Conservation (phyloP, 352 stramenopile genomes). For the Phytophthora aleatoria region DNA sequence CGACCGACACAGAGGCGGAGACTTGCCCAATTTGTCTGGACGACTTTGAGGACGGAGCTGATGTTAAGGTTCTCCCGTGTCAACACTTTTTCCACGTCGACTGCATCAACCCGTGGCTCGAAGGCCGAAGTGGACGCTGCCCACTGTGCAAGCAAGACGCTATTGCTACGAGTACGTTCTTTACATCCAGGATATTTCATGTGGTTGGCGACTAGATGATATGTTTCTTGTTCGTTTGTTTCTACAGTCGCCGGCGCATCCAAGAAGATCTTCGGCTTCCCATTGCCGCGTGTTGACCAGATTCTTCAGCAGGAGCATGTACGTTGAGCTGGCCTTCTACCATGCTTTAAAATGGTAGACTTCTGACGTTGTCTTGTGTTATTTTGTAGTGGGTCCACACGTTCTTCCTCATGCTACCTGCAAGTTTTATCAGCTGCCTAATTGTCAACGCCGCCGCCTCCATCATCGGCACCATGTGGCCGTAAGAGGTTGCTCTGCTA, state of each 20-base stretch:
- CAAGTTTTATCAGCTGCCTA: conserved; percentile 80
- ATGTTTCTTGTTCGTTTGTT: conserved; percentile 3
- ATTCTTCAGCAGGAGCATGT: conserved; percentile 82
- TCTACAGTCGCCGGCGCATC: conserved; percentile 44
- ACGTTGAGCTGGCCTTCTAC: conserved; percentile 9
- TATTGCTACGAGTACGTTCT: conserved; percentile 57
- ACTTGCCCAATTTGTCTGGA: conserved; percentile 81
- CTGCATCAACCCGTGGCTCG: conserved; percentile 89
- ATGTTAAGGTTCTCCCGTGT: conserved; percentile 84
- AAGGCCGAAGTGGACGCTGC: conserved; percentile 72
- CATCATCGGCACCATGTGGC: conserved; percentile 80
- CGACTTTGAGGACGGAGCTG: conserved; percentile 58
- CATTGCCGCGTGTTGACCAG: conserved; percentile 61
- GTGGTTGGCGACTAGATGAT: neutral
- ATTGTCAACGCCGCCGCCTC: conserved; percentile 76
- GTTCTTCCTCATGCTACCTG: conserved; percentile 82
- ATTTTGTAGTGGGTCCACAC: conserved; percentile 68
- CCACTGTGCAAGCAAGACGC: conserved; percentile 87
- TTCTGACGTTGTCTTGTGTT: conserved; percentile 17
- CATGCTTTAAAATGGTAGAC: neutral
- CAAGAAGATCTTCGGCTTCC: conserved; percentile 72
- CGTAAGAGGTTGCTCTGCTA: conserved; percentile 39
- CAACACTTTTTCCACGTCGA: conserved; percentile 87
- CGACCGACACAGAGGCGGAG: conserved; percentile 40
- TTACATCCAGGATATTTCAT: neutral